A percentile compares a stretch with the other conserved stretches of the same genome.
Evolutionary conservation across 441 rosid species (phyloP).

Genomic region (Bruguiera hainesii): DNA sequence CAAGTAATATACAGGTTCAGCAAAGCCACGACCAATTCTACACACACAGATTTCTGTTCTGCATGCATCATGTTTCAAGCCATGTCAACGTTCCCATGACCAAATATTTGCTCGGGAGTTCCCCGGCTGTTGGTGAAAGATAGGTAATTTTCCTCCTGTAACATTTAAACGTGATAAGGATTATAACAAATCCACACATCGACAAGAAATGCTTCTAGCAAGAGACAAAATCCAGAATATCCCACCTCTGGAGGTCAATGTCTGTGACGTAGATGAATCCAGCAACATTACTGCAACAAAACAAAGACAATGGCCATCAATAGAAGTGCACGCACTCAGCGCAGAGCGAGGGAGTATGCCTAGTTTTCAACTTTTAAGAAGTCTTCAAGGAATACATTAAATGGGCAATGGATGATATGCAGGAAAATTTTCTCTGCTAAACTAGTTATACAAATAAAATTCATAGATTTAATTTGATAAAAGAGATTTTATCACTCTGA

Average conservation of each 20-base stretch:
- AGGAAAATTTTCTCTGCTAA: no score
- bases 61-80: constrained; percentile 61
- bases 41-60: no score
- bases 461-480: no score
- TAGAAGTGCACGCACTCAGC: no score
- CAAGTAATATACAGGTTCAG: no score
- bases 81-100: constrained; percentile 71
- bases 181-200: not conserved
- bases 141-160: constrained; percentile 69
- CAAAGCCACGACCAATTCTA: no score
- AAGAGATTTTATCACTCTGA: not conserved
- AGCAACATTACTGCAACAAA: constrained; percentile 62
- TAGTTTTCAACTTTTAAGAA: no score
- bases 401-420: no score
- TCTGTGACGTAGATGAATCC: constrained; percentile 70
- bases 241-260: constrained; percentile 51
- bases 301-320: not conserved
- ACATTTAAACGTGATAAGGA: not conserved
- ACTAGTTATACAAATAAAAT: no score
- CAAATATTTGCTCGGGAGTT: constrained; percentile 65
- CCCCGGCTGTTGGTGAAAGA: constrained; percentile 69
- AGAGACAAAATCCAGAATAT: constrained; percentile 1
- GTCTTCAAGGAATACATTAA: no score
- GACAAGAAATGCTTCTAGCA: not conserved
- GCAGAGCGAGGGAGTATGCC: no score